Conservation (phyloP, 345 rosid species). For the Populus pruinosa region DNA sequence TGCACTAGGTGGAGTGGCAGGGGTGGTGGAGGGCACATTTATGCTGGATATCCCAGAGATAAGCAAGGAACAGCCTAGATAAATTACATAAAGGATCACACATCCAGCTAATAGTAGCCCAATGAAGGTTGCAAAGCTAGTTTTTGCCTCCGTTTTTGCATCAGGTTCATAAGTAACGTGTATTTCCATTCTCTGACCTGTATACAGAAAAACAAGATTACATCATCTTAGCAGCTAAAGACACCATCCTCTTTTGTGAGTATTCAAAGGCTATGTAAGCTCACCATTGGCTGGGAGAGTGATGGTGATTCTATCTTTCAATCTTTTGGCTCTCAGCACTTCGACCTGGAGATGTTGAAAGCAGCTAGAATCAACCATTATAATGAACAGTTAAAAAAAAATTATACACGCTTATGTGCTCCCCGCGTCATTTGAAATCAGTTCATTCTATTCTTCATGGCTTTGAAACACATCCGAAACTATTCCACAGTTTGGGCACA, state of each 20-base stretch:
- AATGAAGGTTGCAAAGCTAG: constrained; percentile 3
- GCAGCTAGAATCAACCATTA: constrained; percentile 3
- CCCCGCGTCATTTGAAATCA: not conserved
- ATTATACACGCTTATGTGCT: too few species aligned
- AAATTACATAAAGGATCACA: not conserved
- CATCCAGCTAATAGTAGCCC: constrained; percentile 26
- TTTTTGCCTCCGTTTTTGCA: constrained; percentile 16
- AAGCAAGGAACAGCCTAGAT: not conserved
- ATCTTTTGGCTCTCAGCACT: constrained; percentile 39
- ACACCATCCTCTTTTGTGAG: not conserved
- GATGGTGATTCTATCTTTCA: constrained; percentile 57
- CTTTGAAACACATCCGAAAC: too few species aligned
- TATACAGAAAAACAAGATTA: not conserved
- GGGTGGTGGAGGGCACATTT: constrained; percentile 20
- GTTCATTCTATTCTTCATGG: too few species aligned
- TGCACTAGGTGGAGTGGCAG: constrained; percentile 25
- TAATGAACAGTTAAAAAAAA: not conserved
- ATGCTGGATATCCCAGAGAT: constrained; percentile 13
- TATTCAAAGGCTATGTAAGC: constrained; percentile 16
- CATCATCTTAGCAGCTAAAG: not conserved
- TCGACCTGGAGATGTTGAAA: constrained; percentile 45
- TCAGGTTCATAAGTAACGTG: constrained; percentile 48
- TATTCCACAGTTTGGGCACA: too few species aligned
- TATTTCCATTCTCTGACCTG: constrained; percentile 74
- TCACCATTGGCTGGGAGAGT: constrained; percentile 76